Conservation (phyloP, 2,329 filamentous ascomycete genomes). For the Aspergillus clavatus region DNA sequence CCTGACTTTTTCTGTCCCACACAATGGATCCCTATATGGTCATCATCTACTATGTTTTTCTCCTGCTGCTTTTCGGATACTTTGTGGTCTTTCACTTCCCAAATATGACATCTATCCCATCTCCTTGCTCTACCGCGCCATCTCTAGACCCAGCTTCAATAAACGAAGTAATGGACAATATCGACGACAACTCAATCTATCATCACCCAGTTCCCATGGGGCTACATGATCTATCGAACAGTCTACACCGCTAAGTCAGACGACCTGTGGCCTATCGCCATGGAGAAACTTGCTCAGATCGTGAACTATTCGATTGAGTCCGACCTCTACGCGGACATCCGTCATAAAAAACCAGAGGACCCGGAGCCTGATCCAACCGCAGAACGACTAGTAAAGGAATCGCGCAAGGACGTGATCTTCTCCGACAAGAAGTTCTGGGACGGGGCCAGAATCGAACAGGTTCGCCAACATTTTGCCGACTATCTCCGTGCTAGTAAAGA, state of each 20-base stretch:
- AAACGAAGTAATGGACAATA: background rate
- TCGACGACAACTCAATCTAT: background rate
- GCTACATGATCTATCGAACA: conserved; percentile 19
- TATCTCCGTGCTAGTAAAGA: background rate
- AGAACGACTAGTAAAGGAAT: conserved; percentile 4
- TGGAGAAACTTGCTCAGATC: conserved; percentile 14
- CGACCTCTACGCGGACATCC: background rate
- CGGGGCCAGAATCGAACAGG: conserved; percentile 3
- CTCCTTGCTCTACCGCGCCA: too few relatives aligned
- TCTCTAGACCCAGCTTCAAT: background rate
- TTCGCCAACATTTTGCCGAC: conserved; percentile 2
- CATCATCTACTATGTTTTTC: background rate
- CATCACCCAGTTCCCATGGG: conserved; percentile 11
- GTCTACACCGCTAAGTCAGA: conserved; percentile 21
- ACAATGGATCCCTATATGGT: too few relatives aligned
- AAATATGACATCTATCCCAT: background rate
- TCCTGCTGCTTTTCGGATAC: background rate
- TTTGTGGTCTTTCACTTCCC: background rate
- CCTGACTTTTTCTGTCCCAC: too few relatives aligned
- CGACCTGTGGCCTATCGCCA: conserved; percentile 8
- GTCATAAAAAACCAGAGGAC: too few relatives aligned
- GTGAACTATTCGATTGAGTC: conserved; percentile 10
- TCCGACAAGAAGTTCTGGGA: conserved; percentile 5
- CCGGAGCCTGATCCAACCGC: background rate
- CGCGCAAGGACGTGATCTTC: conserved; percentile 4